A percentile compares a stretch with the other conserved stretches of the same genome.
Evolutionary conservation across 2,329 filamentous ascomycete genomes (phyloP).

Genomic region (Fusarium floridanum): DNA sequence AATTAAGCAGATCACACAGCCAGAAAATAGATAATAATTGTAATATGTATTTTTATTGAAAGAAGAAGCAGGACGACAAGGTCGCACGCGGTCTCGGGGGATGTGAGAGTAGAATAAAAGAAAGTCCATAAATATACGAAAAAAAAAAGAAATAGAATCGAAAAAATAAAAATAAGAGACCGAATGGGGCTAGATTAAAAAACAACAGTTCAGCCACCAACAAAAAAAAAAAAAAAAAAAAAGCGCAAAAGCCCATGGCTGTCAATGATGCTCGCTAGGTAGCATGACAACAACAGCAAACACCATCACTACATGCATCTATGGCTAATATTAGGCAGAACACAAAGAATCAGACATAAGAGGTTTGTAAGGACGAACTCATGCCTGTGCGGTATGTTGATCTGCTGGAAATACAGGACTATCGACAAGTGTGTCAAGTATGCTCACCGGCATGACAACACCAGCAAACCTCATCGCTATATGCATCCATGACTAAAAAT

Average conservation of each 20-base stretch:
- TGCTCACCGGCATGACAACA: background rate
- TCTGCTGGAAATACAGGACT: background rate
- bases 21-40: too few species aligned
- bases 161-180: background rate
- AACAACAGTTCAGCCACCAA: fast-evolving
- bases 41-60: too few species aligned
- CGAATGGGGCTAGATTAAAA: background rate
- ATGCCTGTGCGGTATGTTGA: background rate
- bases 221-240: too few species aligned
- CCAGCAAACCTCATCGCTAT: background rate
- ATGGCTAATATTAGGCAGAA: background rate
- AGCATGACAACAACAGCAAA: background rate
- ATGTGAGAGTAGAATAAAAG: too few species aligned
- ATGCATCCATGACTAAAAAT: background rate
- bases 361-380: background rate
- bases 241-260: background rate
- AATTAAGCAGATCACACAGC: too few species aligned
- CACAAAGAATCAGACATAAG: too few species aligned
- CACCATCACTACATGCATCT: background rate
- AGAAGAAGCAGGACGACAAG: too few species aligned
- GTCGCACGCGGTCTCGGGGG: too few species aligned
- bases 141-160: background rate
- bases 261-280: background rate
- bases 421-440: background rate
- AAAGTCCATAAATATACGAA: too few species aligned